Percentiles rank a stretch among this genome's conserved stretches.
phyloP scores from a whole-genome alignment of 2,329 filamentous ascomycete species.

The Pestalotiopsis fici region DNA sequence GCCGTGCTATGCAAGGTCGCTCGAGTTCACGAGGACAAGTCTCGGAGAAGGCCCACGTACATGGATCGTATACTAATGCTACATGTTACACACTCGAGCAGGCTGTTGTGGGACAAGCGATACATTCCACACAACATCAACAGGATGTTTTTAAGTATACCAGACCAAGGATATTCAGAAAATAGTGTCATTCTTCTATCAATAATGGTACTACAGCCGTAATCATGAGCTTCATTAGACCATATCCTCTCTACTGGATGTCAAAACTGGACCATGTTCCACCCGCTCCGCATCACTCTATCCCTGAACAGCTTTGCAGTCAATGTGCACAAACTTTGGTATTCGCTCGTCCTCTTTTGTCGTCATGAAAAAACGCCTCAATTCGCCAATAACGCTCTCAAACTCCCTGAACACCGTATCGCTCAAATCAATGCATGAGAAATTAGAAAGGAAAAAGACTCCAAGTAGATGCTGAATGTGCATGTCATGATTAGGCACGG shows the following conservation, averaged over 20 bases:
- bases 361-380: not conserved
- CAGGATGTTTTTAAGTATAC: not conserved
- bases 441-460: not conserved
- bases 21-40: not conserved
- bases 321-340: not conserved
- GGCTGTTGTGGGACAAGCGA: not conserved
- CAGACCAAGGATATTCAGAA: not conserved
- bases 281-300: not conserved
- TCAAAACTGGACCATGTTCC: too few species aligned
- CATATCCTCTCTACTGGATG: not conserved
- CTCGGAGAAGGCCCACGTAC: not conserved
- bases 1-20: not conserved
- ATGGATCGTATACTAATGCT: not conserved
- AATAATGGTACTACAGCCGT: not conserved
- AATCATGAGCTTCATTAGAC: not conserved
- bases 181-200: not conserved
- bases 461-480: not conserved
- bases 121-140: not conserved
- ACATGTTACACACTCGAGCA: not conserved
- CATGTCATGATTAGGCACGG: not conserved
- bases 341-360: not conserved
- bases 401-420: not conserved
- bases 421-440: not conserved
- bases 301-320: not conserved
- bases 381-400: not conserved